Evolutionary conservation across 805 yeast genomes (phyloP).

Genomic region (Starmerella floris): DNA sequence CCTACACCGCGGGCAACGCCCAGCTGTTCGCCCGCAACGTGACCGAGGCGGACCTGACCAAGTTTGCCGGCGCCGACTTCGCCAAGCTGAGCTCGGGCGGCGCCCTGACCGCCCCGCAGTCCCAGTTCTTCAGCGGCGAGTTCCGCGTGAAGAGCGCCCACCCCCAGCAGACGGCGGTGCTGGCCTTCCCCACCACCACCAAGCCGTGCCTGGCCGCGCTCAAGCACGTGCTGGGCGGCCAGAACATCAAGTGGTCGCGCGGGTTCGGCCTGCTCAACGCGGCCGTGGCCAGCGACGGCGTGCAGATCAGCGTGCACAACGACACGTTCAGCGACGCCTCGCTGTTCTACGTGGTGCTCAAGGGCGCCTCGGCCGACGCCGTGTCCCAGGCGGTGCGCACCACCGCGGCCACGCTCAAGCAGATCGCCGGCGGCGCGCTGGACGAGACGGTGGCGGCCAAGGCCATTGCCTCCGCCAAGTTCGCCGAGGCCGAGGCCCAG

Average conservation of each 20-base stretch:
- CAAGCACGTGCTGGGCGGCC: conserved; percentile 48
- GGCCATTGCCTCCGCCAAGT: conserved; percentile 46
- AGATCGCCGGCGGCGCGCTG: conserved; percentile 21
- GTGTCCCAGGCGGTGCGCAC: conserved; percentile 48
- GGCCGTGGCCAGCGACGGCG: conserved; percentile 25
- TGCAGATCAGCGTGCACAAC: conserved; percentile 38
- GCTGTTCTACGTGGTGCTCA: conserved; percentile 57
- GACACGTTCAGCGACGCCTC: conserved; percentile 65
- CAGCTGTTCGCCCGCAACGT: conserved; percentile 65
- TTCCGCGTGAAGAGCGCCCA: conserved; percentile 48
- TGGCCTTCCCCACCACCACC: conserved; percentile 60
- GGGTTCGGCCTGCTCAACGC: conserved; percentile 39
- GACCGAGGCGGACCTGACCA: conserved; percentile 50
- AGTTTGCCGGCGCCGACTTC: conserved; percentile 51
- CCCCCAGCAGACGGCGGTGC: conserved; percentile 49
- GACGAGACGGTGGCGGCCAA: conserved; percentile 32
- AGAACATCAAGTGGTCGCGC: conserved; percentile 41
- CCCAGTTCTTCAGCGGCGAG: conserved; percentile 47
- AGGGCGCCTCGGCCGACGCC: conserved; percentile 43
- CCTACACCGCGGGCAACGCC: conserved; percentile 57
- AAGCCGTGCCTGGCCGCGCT: conserved; percentile 60
- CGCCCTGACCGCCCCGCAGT: conserved; percentile 32
- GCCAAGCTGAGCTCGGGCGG: conserved; percentile 50
- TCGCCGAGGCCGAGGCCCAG: conserved; percentile 39
- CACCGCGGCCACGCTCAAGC: conserved; percentile 24